Evolutionary conservation across 352 stramenopile species (phyloP), one percentile per base, ranked within the genome.

Genomic region (Chrysophaeum taylorii): DNA sequence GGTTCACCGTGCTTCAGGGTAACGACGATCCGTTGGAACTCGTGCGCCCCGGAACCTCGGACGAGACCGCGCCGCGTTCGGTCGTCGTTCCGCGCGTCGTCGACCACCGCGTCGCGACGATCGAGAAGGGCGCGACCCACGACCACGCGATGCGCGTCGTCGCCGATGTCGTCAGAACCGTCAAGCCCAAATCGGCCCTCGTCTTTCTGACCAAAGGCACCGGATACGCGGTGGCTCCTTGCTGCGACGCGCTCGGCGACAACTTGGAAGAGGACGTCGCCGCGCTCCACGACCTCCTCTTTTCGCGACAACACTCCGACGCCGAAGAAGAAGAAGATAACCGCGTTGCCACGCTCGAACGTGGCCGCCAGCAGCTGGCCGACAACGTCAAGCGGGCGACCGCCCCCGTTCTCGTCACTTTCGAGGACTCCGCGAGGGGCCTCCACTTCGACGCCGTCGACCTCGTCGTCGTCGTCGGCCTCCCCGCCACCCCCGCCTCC

Each of bases 381-480:
- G 57, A 1, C 2, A 36, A 2, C 33, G 18, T 21, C 5, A 5
- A 23, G 16, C 7, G 14, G 33, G 57, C 9, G 33, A 43, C 9
- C 2, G 71, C 76, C 25, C 76, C 77, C n/a, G 66, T 82, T 31
- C 72, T 82, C 42, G 78, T 82, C 23, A 82, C 78, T 57, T 82
- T 82, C 75, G 78, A 82, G 77, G 78, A 74, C 45, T 81, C 78
- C 31, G 78, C 78, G 50, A 73, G 78, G 54, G 78, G 78, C 42
- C 69, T 82, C 16, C 78, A 82, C 69, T 82, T 82, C 71, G 78
- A 82, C 75, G 78, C 61, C 2, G 76, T 82, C 60, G 78, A 82
- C 68, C 39, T 69, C 67, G 75, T 82, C 2, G 79, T 81, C 70
- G 73, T 80, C 35, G 63, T 70, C 1, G 73, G 79, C 14, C 69